Percentiles rank a stretch among this genome's conserved stretches.
These are phyloP conservation scores for Aspergillus fumigatus DNA, from an alignment of 2,329 filamentous ascomycete species.

Conservation along the genomic window DNA sequence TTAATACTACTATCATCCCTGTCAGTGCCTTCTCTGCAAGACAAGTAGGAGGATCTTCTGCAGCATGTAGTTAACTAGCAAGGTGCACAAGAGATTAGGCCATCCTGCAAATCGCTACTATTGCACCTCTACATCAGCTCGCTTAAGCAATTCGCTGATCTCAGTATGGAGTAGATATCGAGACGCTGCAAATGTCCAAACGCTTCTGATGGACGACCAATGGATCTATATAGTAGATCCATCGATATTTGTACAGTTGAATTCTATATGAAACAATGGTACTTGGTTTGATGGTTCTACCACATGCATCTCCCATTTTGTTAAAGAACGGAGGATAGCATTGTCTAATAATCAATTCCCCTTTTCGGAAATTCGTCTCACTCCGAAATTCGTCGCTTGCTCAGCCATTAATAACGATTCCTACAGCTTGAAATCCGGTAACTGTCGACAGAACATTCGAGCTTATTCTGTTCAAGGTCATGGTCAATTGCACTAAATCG, in stretches of 20 bases:
- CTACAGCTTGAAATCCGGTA: neutral
- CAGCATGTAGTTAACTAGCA: neutral
- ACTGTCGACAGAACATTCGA: neutral
- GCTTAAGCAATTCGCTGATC: neutral
- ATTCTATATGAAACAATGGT: neutral
- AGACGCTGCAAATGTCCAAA: neutral
- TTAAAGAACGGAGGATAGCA: neutral
- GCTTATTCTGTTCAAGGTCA: neutral
- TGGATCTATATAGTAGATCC: too few relatives aligned
- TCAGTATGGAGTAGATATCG: neutral
- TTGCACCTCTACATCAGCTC: neutral
- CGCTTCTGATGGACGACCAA: neutral
- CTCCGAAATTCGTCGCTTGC: neutral
- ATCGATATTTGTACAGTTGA: neutral
- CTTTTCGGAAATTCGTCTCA: neutral
- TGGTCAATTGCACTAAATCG: neutral
- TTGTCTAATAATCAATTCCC: neutral
- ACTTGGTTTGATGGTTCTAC: neutral
- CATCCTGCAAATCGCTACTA: neutral
- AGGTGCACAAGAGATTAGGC: neutral
- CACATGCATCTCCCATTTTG: neutral
- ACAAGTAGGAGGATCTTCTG: neutral
- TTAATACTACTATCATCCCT: neutral
- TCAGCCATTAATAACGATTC: neutral
- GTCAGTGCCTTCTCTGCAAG: neutral